Percentiles rank a stretch among this genome's conserved stretches.
Evolutionary conservation across 768 basidiomycete species (phyloP).

Genomic region (Kwoniella sp.): DNA sequence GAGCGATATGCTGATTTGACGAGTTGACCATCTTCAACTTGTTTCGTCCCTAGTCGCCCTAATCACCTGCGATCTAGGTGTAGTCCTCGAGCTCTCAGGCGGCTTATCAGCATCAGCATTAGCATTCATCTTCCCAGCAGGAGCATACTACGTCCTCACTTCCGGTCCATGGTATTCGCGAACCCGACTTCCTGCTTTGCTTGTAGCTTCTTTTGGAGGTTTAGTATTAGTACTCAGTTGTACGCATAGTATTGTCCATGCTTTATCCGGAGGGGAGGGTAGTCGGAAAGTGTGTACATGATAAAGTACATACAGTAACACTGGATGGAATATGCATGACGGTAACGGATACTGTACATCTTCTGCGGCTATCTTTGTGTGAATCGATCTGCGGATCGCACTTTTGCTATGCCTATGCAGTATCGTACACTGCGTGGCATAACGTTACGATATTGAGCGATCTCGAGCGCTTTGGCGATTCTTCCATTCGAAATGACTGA

Average conservation of each 20-base stretch:
- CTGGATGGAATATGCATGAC: too few relatives aligned
- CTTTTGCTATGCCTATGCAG: too few relatives aligned
- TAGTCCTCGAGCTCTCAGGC: slow-evolving; percentile 97
- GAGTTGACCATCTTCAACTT: too few relatives aligned
- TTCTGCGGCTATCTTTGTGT: too few relatives aligned
- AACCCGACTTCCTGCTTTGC: slow-evolving; percentile 71
- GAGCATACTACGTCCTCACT: slow-evolving; percentile 49
- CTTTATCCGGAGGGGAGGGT: slow-evolving; percentile 63
- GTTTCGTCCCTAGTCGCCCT: slow-evolving; percentile 90
- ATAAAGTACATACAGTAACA: background rate
- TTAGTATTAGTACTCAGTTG: slow-evolving; percentile 77
- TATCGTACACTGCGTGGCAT: too few relatives aligned
- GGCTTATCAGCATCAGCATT: slow-evolving; percentile 75
- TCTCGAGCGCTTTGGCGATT: too few relatives aligned
- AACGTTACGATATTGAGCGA: too few relatives aligned
- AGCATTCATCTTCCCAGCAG: slow-evolving; percentile 70
- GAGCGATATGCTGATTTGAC: too few relatives aligned
- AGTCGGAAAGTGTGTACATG: background rate
- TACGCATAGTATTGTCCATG: slow-evolving; percentile 72
- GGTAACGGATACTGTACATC: too few relatives aligned
- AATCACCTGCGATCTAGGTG: slow-evolving; percentile 93
- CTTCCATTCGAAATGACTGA: too few relatives aligned
- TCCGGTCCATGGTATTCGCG: slow-evolving; percentile 67
- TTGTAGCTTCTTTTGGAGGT: slow-evolving; percentile 72
- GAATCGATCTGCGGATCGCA: too few relatives aligned